Conservation (phyloP, 2,329 filamentous ascomycete genomes). For the Pseudogymnoascus destructans region DNA sequence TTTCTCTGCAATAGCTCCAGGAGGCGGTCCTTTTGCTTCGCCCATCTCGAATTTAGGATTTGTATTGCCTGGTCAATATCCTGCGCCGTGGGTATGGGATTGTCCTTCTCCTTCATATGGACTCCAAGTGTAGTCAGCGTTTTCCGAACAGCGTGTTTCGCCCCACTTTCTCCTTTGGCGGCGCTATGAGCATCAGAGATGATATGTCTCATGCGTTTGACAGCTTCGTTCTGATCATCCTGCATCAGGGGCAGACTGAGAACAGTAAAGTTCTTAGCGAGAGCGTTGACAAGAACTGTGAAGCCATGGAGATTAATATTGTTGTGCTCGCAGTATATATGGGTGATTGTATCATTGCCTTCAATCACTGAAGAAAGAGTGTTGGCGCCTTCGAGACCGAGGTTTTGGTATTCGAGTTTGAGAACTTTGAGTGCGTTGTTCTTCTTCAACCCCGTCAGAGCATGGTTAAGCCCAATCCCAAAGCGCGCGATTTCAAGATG, state of each 20-base stretch:
- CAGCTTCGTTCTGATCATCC: conserved; percentile 45
- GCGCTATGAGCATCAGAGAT: conserved; percentile 19
- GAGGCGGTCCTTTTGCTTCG: conserved; percentile 21
- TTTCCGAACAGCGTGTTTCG: conserved; percentile 22
- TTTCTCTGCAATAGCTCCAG: conserved; percentile 24
- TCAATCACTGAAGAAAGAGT: conserved; percentile 56
- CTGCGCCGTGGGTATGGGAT: conserved; percentile 22
- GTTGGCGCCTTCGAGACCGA: conserved; percentile 56
- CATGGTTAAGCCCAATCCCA: conserved; percentile 54
- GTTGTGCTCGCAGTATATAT: conserved; percentile 60
- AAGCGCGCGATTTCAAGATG: conserved; percentile 58
- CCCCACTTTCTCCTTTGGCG: conserved; percentile 14
- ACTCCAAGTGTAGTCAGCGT: conserved; percentile 22
- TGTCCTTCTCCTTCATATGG: conserved; percentile 18
- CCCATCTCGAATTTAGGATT: conserved; percentile 22
- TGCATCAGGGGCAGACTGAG: conserved; percentile 50
- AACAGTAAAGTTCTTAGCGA: conserved; percentile 51
- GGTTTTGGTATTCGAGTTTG: conserved; percentile 53
- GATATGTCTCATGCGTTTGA: conserved; percentile 35
- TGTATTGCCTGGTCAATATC: conserved; percentile 24
- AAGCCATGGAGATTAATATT: conserved; percentile 58
- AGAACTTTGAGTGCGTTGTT: conserved; percentile 50
- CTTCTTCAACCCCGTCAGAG: conserved; percentile 48
- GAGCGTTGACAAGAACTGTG: conserved; percentile 53
- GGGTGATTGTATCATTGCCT: conserved; percentile 46